These are phyloP conservation scores for Colletotrichum sidae DNA, from an alignment of 2,329 filamentous ascomycete genomes.

Conservation along the genomic window DNA sequence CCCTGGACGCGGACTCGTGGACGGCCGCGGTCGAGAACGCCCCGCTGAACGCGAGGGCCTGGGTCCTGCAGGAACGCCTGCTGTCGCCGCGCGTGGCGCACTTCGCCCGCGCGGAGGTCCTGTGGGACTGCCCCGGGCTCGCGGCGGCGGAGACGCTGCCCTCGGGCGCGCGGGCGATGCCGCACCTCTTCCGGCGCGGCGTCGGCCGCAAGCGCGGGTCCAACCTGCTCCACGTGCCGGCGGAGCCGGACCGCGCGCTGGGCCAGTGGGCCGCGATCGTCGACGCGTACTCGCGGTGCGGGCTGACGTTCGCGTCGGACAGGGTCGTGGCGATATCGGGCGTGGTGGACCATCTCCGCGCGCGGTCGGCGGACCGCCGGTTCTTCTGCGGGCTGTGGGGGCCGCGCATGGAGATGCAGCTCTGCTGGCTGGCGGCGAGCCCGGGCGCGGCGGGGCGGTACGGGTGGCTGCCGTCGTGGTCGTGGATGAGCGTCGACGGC, in stretches of 20 bases:
- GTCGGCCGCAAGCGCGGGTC: neutral
- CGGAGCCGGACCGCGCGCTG: neutral
- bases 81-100: too few relatives aligned
- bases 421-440: neutral
- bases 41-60: too few relatives aligned
- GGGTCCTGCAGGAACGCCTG: too few relatives aligned
- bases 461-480: neutral
- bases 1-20: too few relatives aligned
- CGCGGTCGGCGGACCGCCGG: too few relatives aligned
- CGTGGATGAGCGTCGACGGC: constrained; percentile 3
- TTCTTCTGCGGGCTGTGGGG: neutral
- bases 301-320: neutral
- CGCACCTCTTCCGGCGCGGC: neutral
- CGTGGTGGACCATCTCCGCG: neutral
- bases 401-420: neutral
- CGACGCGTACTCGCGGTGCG: neutral
- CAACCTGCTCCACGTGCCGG: neutral
- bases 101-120: too few relatives aligned
- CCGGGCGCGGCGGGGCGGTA: neutral
- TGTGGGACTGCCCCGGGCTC: too few relatives aligned
- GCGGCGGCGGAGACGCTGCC: too few relatives aligned
- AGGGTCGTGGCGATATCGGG: neutral
- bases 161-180: too few relatives aligned
- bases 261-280: neutral
- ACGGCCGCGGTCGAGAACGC: too few relatives aligned